Base-by-base conservation (phyloP, 2,329 filamentous ascomycete species). In the Alternaria solani region DNA sequence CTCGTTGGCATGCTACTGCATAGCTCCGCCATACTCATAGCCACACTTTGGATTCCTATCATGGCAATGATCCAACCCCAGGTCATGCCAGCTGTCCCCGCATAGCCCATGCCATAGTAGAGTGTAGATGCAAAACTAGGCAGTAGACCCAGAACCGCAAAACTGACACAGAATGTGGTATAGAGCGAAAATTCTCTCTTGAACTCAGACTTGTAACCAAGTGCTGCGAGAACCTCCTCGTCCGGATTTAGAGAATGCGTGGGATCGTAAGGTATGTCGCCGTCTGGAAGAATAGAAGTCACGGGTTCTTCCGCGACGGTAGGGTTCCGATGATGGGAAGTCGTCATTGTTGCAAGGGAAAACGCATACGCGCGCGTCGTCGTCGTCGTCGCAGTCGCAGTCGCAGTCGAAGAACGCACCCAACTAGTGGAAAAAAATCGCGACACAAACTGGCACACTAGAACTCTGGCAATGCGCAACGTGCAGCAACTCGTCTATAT, bases 1-100 rank as follows among this genome's bases (percentile, higher is more conserved):
- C 84, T 81, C 1, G 89, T 91, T 4, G 89, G 89, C 89, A 92
- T 91, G 44, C 87, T 88, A 3, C 87, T 89, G 69, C 89, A 91
- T 18, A 92, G 80, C 76, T 92, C 90, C 2, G 90, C 90, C 83
- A 82, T 84, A 26, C 75, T 85, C 78, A 87, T 84, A 8, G 90
- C 89, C 57, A 92, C 86, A 75, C 86, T 88, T 72, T 91, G 86
- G 39, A 92, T 91, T 41, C 91, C 91, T 5, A 89, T 67, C 85
- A 91, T 90, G 49, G 89, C 89, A 46, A 92, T 82, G 28, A 92
- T 78, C 90, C 90, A 93, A 5, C 90, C 90, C 90, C 90, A 92
- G 2, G 88, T 88, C 88, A 91, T 70, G 69, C 79, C 79, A 28
- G 79, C 78, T 0, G 78, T 81, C 1, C 80, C 79, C 7, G 78